Evolutionary conservation across 352 stramenopile genomes (phyloP).

Genomic region (Aphanomyces cochlioides): DNA sequence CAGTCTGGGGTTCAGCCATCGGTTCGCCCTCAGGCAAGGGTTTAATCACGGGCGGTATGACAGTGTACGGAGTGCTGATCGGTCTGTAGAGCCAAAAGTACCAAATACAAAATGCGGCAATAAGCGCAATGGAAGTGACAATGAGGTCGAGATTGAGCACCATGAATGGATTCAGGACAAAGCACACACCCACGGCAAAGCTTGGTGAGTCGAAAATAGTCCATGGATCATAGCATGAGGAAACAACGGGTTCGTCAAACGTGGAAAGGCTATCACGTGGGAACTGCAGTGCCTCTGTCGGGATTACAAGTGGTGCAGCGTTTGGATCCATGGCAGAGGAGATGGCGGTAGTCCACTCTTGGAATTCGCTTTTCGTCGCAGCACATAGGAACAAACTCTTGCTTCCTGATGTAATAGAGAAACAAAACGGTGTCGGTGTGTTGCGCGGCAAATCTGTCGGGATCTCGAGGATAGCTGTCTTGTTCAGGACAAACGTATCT

Average conservation of each 20-base stretch:
- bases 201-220: conserved; percentile 8
- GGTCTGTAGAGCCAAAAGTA: background rate
- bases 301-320: conserved; percentile 13
- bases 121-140: conserved; percentile 1
- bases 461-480: conserved; percentile 52
- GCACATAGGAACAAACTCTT: conserved; percentile 59
- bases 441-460: conserved; percentile 59
- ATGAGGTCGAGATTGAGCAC: conserved; percentile 2
- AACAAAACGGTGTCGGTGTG: conserved; percentile 76
- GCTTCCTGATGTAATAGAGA: conserved; percentile 43
- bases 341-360: conserved; percentile 69
- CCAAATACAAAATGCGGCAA: background rate
- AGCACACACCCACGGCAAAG: background rate
- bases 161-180: conserved; percentile 14
- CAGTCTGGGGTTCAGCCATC: background rate
- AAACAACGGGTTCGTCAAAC: background rate
- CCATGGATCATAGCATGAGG: background rate
- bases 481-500: background rate
- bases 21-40: background rate
- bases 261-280: background rate
- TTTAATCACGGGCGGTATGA: too few relatives aligned
- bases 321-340: conserved; percentile 58
- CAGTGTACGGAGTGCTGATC: too few relatives aligned
- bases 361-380: conserved; percentile 64
- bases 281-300: background rate